Percentiles rank a stretch among this genome's conserved stretches.
Evolutionary conservation across 306 rosid genomes (phyloP).

Genomic region (Prunus dulcis): DNA sequence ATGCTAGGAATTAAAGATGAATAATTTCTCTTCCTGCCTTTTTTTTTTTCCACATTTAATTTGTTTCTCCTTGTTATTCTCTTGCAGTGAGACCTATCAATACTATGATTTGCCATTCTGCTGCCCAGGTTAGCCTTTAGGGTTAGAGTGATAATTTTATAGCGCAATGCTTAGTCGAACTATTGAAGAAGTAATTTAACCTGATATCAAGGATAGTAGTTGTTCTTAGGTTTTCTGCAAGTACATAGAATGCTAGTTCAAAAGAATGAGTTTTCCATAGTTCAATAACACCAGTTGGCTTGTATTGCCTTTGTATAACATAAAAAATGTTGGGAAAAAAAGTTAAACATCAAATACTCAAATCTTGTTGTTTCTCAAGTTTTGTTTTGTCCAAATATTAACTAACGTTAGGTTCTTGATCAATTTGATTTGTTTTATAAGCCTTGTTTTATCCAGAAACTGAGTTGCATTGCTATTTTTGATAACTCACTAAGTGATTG

Average conservation of each 20-base stretch:
- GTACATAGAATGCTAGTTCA: neutral
- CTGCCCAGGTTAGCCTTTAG: constrained; percentile 62
- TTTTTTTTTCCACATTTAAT: constrained; percentile 11
- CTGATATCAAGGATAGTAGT: neutral
- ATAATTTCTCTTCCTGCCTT: constrained; percentile 4
- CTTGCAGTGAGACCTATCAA: constrained; percentile 70
- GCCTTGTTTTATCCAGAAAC: neutral
- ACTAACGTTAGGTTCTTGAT: neutral
- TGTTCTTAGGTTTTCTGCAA: neutral
- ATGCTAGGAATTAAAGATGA: neutral
- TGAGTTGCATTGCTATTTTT: neutral
- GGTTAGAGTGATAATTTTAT: constrained; percentile 16
- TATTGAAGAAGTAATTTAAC: neutral
- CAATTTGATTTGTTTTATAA: neutral
- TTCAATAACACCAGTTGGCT: neutral
- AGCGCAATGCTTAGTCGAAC: neutral
- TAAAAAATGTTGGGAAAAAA: neutral
- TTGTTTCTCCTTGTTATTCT: constrained; percentile 18
- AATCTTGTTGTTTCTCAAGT: neutral
- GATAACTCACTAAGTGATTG: neutral
- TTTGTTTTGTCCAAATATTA: neutral
- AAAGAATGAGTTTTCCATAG: neutral
- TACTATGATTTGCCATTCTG: constrained; percentile 85
- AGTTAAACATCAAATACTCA: neutral
- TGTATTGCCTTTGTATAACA: neutral